Conservation (phyloP, 2,329 filamentous ascomycete species). For the Fusarium ambrosium region DNA sequence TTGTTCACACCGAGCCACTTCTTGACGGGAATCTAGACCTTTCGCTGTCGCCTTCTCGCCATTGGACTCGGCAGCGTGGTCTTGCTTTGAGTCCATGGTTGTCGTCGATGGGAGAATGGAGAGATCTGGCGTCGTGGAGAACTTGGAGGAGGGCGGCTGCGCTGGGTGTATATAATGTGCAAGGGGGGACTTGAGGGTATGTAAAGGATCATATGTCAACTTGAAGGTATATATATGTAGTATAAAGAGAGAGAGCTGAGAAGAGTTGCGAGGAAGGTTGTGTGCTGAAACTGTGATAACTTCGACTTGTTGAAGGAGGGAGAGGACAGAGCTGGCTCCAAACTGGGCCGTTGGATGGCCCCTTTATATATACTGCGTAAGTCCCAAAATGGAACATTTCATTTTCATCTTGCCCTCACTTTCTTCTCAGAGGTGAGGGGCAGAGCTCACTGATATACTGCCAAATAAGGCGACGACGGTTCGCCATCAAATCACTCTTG, state of each 20-base stretch:
- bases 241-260: background rate
- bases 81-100: conserved; percentile 38
- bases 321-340: background rate
- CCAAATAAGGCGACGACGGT: background rate
- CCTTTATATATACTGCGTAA: background rate
- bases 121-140: background rate
- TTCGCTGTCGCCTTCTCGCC: background rate
- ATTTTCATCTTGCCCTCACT: background rate
- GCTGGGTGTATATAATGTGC: background rate
- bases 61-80: background rate
- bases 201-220: background rate
- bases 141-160: too few relatives aligned
- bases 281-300: background rate
- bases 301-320: background rate
- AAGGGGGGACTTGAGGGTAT: background rate
- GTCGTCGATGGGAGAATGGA: background rate
- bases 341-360: background rate
- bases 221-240: background rate
- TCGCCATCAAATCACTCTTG: background rate
- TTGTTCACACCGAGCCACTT: background rate
- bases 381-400: background rate
- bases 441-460: background rate
- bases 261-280: background rate
- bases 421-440: background rate
- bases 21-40: background rate